Evolutionary conservation across 2,329 filamentous ascomycete species (phyloP).

Genomic region (Aspergillus neotritici): DNA sequence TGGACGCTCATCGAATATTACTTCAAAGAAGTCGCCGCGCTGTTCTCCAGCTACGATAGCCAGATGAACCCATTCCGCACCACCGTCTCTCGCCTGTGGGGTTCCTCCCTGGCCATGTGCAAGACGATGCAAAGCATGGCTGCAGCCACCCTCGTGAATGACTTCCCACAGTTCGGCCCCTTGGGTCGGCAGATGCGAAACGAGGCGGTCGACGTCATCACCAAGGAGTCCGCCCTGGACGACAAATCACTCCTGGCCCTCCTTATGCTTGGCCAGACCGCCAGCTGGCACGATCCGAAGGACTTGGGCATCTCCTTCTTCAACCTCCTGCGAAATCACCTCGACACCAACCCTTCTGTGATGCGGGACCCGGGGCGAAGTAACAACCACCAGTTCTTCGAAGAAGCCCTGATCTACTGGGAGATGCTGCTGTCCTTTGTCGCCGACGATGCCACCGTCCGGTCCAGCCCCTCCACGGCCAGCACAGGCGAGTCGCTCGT

Average conservation of each 20-base stretch:
- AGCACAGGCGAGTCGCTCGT: conserved; percentile 24
- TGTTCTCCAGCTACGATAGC: conserved; percentile 62
- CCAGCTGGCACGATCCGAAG: conserved; percentile 54
- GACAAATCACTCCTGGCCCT: conserved; percentile 54
- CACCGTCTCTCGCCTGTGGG: conserved; percentile 53
- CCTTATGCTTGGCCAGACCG: conserved; percentile 55
- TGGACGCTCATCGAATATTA: conserved; percentile 59
- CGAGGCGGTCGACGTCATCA: conserved; percentile 49
- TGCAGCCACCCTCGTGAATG: conserved; percentile 54
- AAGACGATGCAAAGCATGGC: conserved; percentile 61
- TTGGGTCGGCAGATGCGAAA: conserved; percentile 48
- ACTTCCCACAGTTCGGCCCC: conserved; percentile 50
- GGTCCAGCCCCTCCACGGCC: conserved; percentile 17
- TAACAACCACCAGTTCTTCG: conserved; percentile 50
- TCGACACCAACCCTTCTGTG: conserved; percentile 38
- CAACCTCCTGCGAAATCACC: conserved; percentile 36
- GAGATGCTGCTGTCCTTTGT: conserved; percentile 56
- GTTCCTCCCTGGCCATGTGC: conserved; percentile 54
- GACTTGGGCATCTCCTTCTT: conserved; percentile 52
- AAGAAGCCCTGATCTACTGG: conserved; percentile 54
- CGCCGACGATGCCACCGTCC: conserved; percentile 32
- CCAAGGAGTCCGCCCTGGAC: conserved; percentile 43
- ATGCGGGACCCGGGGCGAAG: conserved; percentile 14
- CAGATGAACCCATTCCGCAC: conserved; percentile 57
- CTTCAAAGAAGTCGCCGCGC: conserved; percentile 56